Evolutionary conservation across 768 basidiomycete species (phyloP), one percentile per base, ranked within the genome.

Genomic region (Leccinellum luteum): DNA sequence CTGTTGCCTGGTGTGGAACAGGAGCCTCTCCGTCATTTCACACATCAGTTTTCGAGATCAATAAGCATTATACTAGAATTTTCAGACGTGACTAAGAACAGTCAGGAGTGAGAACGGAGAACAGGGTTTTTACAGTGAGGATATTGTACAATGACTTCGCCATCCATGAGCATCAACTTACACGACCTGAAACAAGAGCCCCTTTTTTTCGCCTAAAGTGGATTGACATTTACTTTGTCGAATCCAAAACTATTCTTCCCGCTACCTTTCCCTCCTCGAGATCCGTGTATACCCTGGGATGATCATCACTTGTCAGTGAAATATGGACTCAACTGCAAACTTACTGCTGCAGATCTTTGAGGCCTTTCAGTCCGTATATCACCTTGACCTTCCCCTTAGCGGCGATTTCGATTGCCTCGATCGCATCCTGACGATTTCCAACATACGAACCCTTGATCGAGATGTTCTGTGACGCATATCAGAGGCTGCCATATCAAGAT

Each of bases 391-490:
- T 81, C 14, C 90, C 90, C 32, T 76, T 67, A 0, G 85, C 80
- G 1, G 91, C 92, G 49, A 94, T 85, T 3, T 84, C 81, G 45
- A 95, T 74, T 0, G 94, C 89, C 71, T 96, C 93, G 10, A 81
- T 70, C 3, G 92, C 85, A 66, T 95, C 94, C 71, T 93, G 91
- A 38, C 89, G 83, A 72, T 92, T 92, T 1, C 90, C 85, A 14
- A 80, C 76, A 54, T 79, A 80, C 3, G 80, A 82, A 9, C 65
- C 60, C 51, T 66, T 57, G 67, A 64, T 61, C 13, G 58, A 51
- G 8, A 68, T 59, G 21, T 43, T 79, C 68, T 73, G 48, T 15
- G 19, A 6, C 4, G 12, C 17, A 23, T 23, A 13, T 63, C 10
- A 61, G 27, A 32, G 19, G 4, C 2, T 13, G 28, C 34, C 21